phyloP scores from a whole-genome alignment of 306 rosid species.

The Inga leiocalycina region DNA sequence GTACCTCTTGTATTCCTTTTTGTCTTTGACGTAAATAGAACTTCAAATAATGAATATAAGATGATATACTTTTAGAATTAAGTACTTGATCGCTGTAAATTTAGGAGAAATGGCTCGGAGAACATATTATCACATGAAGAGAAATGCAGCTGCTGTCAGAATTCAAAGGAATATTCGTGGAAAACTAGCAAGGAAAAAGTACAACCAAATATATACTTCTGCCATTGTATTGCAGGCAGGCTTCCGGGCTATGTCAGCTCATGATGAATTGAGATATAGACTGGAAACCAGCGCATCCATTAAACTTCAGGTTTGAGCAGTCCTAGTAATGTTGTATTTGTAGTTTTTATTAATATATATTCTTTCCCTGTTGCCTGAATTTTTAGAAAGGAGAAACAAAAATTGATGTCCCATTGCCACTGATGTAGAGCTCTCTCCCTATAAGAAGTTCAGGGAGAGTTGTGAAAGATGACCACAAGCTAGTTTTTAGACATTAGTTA shows the following conservation, averaged over 20 bases:
- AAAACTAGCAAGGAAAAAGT: conserved; percentile 58
- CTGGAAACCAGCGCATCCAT: conserved; percentile 45
- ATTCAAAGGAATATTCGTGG: conserved; percentile 65
- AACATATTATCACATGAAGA: conserved; percentile 48
- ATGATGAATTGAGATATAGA: conserved; percentile 49
- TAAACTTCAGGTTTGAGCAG: conserved; percentile 60
- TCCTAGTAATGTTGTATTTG: conserved; percentile 20
- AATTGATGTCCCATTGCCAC: conserved; percentile 54
- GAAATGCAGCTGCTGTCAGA: conserved; percentile 57
- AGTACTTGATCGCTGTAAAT: conserved; percentile 35
- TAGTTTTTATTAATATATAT: neutral
- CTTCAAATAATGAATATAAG: conserved; percentile 22
- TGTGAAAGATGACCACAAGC: conserved; percentile 35
- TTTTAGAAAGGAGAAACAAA: conserved; percentile 23
- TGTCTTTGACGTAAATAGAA: conserved; percentile 3
- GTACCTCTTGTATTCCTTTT: neutral
- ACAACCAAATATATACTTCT: conserved; percentile 39
- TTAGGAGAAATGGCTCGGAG: conserved; percentile 76
- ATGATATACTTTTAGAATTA: conserved; percentile 21
- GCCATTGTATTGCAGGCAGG: conserved; percentile 63
- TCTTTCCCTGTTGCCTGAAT: conserved; percentile 16
- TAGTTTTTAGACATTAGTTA: conserved; percentile 12
- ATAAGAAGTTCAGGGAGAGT: conserved; percentile 45
- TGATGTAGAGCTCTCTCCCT: conserved; percentile 48
- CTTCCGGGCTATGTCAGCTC: conserved; percentile 58